phyloP scores from a whole-genome alignment of 2,329 filamentous ascomycete species.

The Colletotrichum costaricense region DNA sequence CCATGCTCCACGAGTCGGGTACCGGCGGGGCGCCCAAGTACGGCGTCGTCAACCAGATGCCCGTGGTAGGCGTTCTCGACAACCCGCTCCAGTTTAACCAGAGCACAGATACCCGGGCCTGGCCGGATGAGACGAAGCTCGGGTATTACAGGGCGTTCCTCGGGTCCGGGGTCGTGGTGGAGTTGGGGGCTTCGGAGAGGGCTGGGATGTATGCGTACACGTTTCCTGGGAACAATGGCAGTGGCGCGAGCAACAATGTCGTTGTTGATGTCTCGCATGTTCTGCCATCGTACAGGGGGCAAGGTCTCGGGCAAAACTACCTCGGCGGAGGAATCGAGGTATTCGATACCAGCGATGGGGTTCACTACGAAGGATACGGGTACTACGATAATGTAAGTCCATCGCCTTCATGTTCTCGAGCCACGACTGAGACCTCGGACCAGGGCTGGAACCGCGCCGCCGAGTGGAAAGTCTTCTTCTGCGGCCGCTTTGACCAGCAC shows the following conservation, averaged over 20 bases:
- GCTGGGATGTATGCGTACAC: slow-evolving; percentile 71
- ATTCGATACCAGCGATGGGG: slow-evolving; percentile 49
- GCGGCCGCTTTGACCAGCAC: slow-evolving; percentile 67
- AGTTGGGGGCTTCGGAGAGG: slow-evolving; percentile 66
- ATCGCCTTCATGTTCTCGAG: neutral
- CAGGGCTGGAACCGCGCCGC: slow-evolving; percentile 73
- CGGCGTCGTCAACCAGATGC: slow-evolving; percentile 72
- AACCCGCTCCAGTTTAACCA: slow-evolving; percentile 63
- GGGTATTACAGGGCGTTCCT: slow-evolving; percentile 71
- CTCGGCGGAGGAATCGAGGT: slow-evolving; percentile 68
- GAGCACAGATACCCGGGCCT: slow-evolving; percentile 63
- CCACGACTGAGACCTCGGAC: slow-evolving; percentile 3
- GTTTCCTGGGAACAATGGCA: slow-evolving; percentile 56
- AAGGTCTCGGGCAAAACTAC: slow-evolving; percentile 72
- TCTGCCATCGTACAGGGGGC: slow-evolving; percentile 70
- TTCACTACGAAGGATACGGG: slow-evolving; percentile 69
- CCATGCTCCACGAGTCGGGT: slow-evolving; percentile 73
- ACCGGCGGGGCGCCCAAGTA: slow-evolving; percentile 79
- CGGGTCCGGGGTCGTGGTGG: slow-evolving; percentile 65
- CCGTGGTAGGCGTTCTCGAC: slow-evolving; percentile 58
- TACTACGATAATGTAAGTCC: slow-evolving; percentile 70
- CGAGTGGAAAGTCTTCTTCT: slow-evolving; percentile 73
- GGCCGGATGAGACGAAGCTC: slow-evolving; percentile 63
- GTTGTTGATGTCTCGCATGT: slow-evolving; percentile 75
- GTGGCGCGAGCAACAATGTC: slow-evolving; percentile 51